A percentile compares a stretch with the other conserved stretches of the same genome.
phyloP scores from a whole-genome alignment of 805 yeast species.

The Sugiyamaella americana region DNA sequence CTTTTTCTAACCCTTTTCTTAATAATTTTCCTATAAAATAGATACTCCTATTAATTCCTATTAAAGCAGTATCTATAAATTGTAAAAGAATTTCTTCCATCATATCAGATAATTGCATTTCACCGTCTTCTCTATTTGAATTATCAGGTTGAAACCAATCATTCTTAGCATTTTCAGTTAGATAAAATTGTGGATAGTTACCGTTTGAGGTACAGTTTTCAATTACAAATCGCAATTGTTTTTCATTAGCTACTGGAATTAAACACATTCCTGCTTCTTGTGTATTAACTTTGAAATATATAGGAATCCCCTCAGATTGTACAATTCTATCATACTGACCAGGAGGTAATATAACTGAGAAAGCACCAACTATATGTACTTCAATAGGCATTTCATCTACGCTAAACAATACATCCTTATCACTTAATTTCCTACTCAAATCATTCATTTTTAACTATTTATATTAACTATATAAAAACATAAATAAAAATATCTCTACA shows the following conservation, averaged over 20 bases:
- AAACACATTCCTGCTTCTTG: not conserved
- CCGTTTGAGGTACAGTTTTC: not conserved
- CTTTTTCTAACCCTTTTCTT: not conserved
- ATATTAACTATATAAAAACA: no score
- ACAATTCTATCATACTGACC: not conserved
- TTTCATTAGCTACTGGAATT: not conserved
- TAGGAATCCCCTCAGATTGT: not conserved
- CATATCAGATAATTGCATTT: no score
- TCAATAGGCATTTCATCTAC: no score
- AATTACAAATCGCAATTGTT: not conserved
- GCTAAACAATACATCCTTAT: no score
- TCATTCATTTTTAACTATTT: no score
- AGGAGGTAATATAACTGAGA: not conserved
- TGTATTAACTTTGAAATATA: not conserved
- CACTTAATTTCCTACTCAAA: no score
- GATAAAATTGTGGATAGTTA: not conserved
- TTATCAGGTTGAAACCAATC: not conserved
- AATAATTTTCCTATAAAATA: no score
- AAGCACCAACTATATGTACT: not conserved
- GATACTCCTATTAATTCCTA: no score
- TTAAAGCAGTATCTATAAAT: no score
- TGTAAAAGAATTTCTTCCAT: no score
- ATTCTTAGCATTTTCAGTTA: conserved; percentile 3
- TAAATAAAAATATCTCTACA: no score
- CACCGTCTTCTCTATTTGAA: no score